Conservation (phyloP, 2,329 filamentous ascomycete species). For the Xylaria sp. region DNA sequence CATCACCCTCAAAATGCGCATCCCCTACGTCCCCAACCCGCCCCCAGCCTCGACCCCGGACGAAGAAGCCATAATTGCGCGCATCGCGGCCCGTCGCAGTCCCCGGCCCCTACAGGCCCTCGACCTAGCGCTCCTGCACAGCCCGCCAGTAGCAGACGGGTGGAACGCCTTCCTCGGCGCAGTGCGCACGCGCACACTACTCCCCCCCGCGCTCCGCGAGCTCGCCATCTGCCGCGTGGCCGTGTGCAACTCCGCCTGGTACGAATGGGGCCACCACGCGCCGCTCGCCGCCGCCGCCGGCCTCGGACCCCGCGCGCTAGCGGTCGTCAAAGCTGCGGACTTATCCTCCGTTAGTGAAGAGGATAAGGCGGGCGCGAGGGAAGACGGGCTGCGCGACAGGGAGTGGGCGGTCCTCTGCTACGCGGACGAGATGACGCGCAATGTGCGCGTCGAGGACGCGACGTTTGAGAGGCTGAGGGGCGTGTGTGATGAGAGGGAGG, state of each 20-base stretch:
- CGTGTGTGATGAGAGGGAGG: constrained; percentile 74
- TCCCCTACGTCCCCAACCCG: constrained; percentile 71
- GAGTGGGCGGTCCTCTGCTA: constrained; percentile 78
- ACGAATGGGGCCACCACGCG: constrained; percentile 85
- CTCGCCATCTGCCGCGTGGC: constrained; percentile 85
- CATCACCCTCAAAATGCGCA: constrained; percentile 65
- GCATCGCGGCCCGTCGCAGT: constrained; percentile 72
- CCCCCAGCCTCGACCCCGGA: constrained; percentile 57
- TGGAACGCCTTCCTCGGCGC: constrained; percentile 78
- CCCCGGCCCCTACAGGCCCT: constrained; percentile 78
- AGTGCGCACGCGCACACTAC: constrained; percentile 64
- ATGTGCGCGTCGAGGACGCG: constrained; percentile 74
- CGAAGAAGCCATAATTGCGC: constrained; percentile 68
- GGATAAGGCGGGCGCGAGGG: constrained; percentile 41
- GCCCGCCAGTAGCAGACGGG: constrained; percentile 78
- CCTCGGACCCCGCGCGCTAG: constrained; percentile 61
- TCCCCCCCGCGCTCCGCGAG: constrained; percentile 72
- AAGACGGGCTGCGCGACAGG: constrained; percentile 60
- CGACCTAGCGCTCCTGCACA: constrained; percentile 81
- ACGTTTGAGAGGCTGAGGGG: constrained; percentile 72
- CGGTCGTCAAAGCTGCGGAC: constrained; percentile 53
- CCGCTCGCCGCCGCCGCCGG: constrained; percentile 72
- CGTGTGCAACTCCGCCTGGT: constrained; percentile 82
- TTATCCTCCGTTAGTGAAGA: constrained; percentile 32
- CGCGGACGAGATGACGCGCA: constrained; percentile 85